Percentiles rank a stretch among this genome's conserved stretches.
These are phyloP conservation scores for Plasmodium malariae DNA, from an alignment of 169 alveolate genomes.

Conservation along the genomic window DNA sequence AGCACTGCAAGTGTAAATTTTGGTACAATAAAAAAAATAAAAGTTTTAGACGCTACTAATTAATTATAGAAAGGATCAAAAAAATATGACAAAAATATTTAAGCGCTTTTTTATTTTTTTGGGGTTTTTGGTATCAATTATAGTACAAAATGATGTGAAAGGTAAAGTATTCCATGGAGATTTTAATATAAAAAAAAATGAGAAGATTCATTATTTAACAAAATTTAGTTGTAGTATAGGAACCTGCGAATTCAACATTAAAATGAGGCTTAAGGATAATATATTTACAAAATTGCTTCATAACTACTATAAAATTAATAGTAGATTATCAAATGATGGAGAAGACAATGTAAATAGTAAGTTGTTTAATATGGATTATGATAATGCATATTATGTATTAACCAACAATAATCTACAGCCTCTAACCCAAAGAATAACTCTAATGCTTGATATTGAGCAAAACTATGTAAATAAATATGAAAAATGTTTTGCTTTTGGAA, in stretches of 20 bases:
- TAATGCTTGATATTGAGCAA: conserved; percentile 66
- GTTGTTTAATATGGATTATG: conserved; percentile 65
- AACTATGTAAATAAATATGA: conserved; percentile 53
- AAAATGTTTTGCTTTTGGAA: conserved; percentile 62
- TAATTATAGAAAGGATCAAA: not conserved
- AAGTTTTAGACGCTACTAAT: not conserved
- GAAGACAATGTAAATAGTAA: conserved; percentile 7
- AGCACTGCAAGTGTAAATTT: not conserved
- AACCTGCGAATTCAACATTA: conserved; percentile 56
- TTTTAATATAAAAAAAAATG: conserved; percentile 52
- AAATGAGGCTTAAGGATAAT: conserved; percentile 72
- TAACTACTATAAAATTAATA: conserved; percentile 33
- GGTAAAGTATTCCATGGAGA: conserved; percentile 65
- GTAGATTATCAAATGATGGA: not conserved
- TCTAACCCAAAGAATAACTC: conserved; percentile 55
- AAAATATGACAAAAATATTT: conserved; percentile 25
- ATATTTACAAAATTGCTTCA: conserved; percentile 26
- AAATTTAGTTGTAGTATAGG: conserved; percentile 72
- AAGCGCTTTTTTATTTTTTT: conserved; percentile 10
- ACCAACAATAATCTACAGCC: conserved; percentile 19
- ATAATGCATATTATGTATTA: conserved; percentile 64
- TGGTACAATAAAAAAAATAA: not conserved
- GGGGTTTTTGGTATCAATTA: conserved; percentile 18
- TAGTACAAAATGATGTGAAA: conserved; percentile 2
- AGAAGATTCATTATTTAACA: conserved; percentile 70